Percentiles rank a stretch among this genome's conserved stretches.
Evolutionary conservation across 2,329 filamentous ascomycete genomes (phyloP).

Genomic region (Ascochyta viciae-villosae): DNA sequence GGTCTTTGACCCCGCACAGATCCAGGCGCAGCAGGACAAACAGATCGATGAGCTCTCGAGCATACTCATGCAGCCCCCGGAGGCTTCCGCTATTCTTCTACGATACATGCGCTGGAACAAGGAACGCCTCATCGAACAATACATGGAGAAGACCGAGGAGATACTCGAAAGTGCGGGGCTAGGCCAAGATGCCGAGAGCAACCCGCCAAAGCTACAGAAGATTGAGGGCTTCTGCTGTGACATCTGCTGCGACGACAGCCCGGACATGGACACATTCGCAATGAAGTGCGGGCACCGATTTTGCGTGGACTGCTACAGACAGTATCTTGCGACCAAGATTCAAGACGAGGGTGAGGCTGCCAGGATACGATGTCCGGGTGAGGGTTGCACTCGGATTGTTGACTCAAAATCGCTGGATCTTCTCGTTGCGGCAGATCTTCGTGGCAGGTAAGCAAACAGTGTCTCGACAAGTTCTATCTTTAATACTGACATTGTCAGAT

Average conservation of each 20-base stretch:
- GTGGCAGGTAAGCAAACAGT: slow-evolving; percentile 57
- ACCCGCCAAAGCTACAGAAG: slow-evolving; percentile 71
- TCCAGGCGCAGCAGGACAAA: slow-evolving; percentile 82
- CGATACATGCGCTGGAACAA: slow-evolving; percentile 95
- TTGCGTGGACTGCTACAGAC: slow-evolving; percentile 89
- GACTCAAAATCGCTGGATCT: slow-evolving; percentile 88
- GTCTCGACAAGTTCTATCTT: not conserved
- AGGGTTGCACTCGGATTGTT: slow-evolving; percentile 86
- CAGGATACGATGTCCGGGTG: slow-evolving; percentile 89
- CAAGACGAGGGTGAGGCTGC: slow-evolving; percentile 94
- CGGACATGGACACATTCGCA: slow-evolving; percentile 80
- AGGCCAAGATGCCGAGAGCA: slow-evolving; percentile 56
- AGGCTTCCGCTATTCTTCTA: slow-evolving; percentile 88
- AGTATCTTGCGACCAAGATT: slow-evolving; percentile 93
- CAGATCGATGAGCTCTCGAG: slow-evolving; percentile 90
- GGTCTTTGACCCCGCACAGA: slow-evolving; percentile 79
- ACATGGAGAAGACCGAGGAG: slow-evolving; percentile 86
- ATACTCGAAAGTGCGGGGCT: slow-evolving; percentile 86
- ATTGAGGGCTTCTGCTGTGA: slow-evolving; percentile 85
- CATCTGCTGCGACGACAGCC: slow-evolving; percentile 92
- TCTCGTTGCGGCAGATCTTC: slow-evolving; percentile 66
- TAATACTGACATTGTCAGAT: slow-evolving; percentile 59
- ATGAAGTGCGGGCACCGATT: slow-evolving; percentile 96
- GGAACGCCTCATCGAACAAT: slow-evolving; percentile 90
- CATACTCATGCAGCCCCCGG: slow-evolving; percentile 86